Base-by-base conservation (phyloP, 495 filamentous ascomycete genomes). In the Lentithecium fluviatile region DNA sequence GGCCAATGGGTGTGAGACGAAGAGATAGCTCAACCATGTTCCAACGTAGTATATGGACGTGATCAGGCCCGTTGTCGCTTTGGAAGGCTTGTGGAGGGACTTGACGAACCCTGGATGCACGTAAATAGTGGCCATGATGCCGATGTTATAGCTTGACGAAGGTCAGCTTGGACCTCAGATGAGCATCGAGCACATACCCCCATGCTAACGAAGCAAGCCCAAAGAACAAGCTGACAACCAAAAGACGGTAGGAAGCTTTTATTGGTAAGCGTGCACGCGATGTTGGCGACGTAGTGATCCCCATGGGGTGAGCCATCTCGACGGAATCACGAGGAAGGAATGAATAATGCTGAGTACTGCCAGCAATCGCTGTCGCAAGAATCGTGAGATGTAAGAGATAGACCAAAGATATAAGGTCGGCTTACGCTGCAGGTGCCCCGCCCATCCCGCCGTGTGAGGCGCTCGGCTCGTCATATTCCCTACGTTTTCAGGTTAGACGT, bases 21-120 rank as follows among this genome's bases (percentile, higher is more conserved):
- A 82, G 21, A 83, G 50, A 62, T 83, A 84, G 65, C 77, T 78
- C 36, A 70, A 37, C 76, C 78, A 83, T 10, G 81, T 82, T 42
- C 82, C 82, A 20, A 84, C 66, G 46, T 83, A 83, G 71, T 84
- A 82, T 21, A 82, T 77, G 29, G 77, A 78, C 6, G 81, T 83
- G 58, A 84, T 82, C 25, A 82, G 68, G 1, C 80, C 81, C 34
- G 69, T 79, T 24, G 69, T 61, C 2, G 74, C 69, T 6, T 79
- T 73, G 13, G 71, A 72, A 2, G 75, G 80, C 25, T 74, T 60
- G 36, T 76, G 69, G 17, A 83, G 72, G 0, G 75, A 64, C 24
- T 73, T 70, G 21, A 72, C 68, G 62, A 81, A 84, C 17, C 80
- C 81, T 0, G 77, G 78, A 57, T 82, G 75, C 0, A 82, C 80